phyloP scores from a whole-genome alignment of 140 eudicot species.

The Stevia rebaudiana region DNA sequence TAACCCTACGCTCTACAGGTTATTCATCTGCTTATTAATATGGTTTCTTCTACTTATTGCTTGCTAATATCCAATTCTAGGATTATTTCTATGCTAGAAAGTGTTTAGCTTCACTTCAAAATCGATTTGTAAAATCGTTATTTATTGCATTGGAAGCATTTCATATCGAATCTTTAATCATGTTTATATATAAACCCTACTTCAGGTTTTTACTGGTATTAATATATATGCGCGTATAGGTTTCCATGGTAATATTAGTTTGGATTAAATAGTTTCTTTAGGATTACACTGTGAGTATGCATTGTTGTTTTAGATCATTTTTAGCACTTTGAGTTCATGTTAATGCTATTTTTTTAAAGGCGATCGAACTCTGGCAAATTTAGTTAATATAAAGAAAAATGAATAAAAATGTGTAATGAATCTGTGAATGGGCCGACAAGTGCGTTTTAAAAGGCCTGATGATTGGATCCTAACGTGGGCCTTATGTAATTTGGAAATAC shows the following conservation, averaged over 20 bases:
- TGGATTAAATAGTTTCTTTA: neutral
- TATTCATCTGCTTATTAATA: neutral
- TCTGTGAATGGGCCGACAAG: too few relatives aligned
- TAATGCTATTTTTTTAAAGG: neutral
- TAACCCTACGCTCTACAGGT: conserved; percentile 86
- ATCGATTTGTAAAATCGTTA: neutral
- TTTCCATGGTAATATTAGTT: neutral
- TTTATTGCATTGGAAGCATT: neutral
- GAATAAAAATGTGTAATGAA: too few relatives aligned
- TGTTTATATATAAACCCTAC: neutral
- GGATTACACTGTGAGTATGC: neutral
- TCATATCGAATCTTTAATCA: neutral
- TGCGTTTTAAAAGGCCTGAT: too few relatives aligned
- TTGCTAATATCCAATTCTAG: neutral
- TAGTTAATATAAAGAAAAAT: too few relatives aligned
- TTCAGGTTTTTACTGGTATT: neutral
- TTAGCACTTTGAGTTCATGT: neutral
- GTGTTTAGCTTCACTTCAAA: neutral
- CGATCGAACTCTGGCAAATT: too few relatives aligned
- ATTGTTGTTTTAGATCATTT: neutral
- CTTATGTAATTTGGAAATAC: too few relatives aligned
- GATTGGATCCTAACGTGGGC: too few relatives aligned
- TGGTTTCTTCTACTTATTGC: neutral
- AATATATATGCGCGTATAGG: too few relatives aligned
- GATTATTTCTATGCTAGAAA: neutral